Evolutionary conservation across 352 stramenopile genomes (phyloP).

Genomic region (Phytophthora meadii): DNA sequence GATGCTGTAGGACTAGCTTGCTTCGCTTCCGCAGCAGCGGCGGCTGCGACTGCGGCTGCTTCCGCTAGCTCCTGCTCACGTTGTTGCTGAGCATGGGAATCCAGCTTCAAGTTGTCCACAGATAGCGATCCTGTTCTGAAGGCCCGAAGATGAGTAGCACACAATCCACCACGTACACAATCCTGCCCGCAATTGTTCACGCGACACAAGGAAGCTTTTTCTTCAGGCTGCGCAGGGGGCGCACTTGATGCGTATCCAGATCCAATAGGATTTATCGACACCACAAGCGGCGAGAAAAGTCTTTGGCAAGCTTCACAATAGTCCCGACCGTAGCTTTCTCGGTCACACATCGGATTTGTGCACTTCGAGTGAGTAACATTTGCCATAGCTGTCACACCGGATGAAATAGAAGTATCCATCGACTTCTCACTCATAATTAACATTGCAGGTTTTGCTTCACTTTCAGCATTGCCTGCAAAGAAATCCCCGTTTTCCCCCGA

Average conservation of each 20-base stretch:
- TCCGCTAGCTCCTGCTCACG: conserved; percentile 29
- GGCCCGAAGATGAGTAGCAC: conserved; percentile 50
- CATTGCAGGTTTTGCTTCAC: conserved; percentile 38
- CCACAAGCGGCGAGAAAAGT: conserved; percentile 61
- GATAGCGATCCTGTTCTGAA: conserved; percentile 62
- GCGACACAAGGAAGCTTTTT: conserved; percentile 44
- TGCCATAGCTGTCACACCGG: conserved; percentile 9
- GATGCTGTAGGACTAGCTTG: conserved; percentile 21
- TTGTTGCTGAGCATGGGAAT: conserved; percentile 40
- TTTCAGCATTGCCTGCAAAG: conserved; percentile 23
- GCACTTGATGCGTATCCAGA: conserved; percentile 20
- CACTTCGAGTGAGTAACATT: conserved; percentile 38
- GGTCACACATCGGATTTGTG: conserved; percentile 65
- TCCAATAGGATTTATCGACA: conserved; percentile 41
- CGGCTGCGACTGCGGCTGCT: conserved; percentile 24
- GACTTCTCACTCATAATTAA: conserved; percentile 30
- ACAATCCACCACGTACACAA: conserved; percentile 47
- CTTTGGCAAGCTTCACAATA: conserved; percentile 70
- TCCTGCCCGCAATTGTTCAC: conserved; percentile 43
- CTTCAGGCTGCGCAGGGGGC: conserved; percentile 24
- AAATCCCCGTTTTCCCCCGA: conserved; percentile 7
- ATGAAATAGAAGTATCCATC: conserved; percentile 15
- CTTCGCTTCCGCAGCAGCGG: conserved; percentile 15
- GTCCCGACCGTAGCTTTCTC: conserved; percentile 59
- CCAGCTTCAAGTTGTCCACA: conserved; percentile 66